Percentiles rank a stretch among this genome's conserved stretches.
Conservation (phyloP, 2,329 filamentous ascomycete genomes). For the Pseudogymnoascus sp. region DNA sequence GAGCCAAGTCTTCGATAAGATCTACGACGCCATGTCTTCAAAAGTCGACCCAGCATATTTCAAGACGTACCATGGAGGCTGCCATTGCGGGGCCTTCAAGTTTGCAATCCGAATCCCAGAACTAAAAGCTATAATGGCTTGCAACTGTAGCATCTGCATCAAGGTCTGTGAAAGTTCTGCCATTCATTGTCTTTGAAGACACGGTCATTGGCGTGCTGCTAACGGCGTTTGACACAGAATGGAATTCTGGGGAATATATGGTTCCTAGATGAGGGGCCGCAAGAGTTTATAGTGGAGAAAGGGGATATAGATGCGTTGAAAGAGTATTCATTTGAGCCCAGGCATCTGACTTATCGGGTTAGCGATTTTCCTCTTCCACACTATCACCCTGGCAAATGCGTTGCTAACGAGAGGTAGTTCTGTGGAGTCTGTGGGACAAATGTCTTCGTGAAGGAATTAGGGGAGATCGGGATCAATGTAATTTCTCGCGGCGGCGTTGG, state of each 20-base stretch:
- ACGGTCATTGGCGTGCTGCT: not conserved
- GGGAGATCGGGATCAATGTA: not conserved
- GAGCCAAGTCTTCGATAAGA: not conserved
- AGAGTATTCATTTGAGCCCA: not conserved
- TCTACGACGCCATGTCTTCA: not conserved
- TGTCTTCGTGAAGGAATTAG: not conserved
- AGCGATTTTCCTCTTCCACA: not conserved
- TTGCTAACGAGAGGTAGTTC: not conserved
- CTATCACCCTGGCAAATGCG: not conserved
- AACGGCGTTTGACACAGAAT: not conserved
- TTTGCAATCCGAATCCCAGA: slow-evolving; percentile 47
- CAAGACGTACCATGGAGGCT: slow-evolving; percentile 42
- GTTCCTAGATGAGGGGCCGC: not conserved
- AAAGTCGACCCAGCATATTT: slow-evolving; percentile 7
- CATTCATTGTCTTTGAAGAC: slow-evolving; percentile 22
- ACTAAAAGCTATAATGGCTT: slow-evolving; percentile 46
- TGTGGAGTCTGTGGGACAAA: not conserved
- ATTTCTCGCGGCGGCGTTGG: not conserved
- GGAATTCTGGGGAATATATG: not conserved
- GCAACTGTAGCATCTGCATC: slow-evolving; percentile 60
- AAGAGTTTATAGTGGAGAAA: not conserved
- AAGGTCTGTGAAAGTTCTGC: slow-evolving; percentile 39
- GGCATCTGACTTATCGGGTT: not conserved
- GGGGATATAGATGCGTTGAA: not conserved
- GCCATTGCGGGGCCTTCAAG: slow-evolving; percentile 47